Conservation (phyloP, 2,329 filamentous ascomycete genomes). For the Aspergillus tubingensis region DNA sequence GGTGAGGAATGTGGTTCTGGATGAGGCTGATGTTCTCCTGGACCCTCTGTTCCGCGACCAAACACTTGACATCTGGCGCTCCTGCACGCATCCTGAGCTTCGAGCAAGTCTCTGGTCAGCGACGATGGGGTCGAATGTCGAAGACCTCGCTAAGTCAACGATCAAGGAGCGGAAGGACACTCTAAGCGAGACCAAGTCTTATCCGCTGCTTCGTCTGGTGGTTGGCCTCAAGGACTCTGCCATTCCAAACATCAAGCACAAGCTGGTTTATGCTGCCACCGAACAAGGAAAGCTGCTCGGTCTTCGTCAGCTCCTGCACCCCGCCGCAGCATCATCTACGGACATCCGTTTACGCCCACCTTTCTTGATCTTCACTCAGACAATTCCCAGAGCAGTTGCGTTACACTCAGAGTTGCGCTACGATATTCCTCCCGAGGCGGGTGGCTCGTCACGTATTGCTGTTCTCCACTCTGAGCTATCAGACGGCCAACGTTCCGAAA, state of each 20-base stretch:
- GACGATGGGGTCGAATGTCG: constrained; percentile 93
- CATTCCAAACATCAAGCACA: constrained; percentile 87
- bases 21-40: constrained; percentile 93
- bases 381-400: constrained; percentile 84
- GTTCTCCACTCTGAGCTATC: constrained; percentile 87
- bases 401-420: constrained; percentile 89
- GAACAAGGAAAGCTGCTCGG: constrained; percentile 93
- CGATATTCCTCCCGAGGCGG: constrained; percentile 87
- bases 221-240: constrained; percentile 97
- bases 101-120: constrained; percentile 88
- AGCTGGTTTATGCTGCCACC: constrained; percentile 84
- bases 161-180: constrained; percentile 56
- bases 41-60: constrained; percentile 89
- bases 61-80: constrained; percentile 79
- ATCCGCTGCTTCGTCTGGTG: constrained; percentile 74
- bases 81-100: constrained; percentile 70
- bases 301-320: constrained; percentile 84
- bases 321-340: constrained; percentile 57
- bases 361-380: constrained; percentile 95
- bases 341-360: constrained; percentile 70
- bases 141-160: constrained; percentile 72
- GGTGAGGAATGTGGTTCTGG: constrained; percentile 75
- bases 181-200: constrained; percentile 24
- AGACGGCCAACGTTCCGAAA: constrained; percentile 70
- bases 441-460: constrained; percentile 79